Evolutionary conservation across 345 rosid genomes (phyloP).

Genomic region (Trapa incisa): DNA sequence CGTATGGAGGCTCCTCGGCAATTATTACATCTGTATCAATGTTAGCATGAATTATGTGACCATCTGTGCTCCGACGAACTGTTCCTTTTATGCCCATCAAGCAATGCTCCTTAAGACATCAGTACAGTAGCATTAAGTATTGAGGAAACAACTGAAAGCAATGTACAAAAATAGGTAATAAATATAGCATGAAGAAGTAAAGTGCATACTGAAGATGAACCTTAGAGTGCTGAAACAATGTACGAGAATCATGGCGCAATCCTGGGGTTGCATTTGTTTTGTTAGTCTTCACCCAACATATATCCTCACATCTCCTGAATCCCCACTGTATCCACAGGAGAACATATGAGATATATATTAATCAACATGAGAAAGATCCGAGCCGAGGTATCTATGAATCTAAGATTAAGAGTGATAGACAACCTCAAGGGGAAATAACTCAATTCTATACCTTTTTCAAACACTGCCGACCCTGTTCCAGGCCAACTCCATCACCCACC

Average conservation of each 20-base stretch:
- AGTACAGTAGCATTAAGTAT: slow-evolving; percentile 7
- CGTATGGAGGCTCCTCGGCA: slow-evolving; percentile 95
- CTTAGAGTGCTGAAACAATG: slow-evolving; percentile 97
- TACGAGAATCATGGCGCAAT: slow-evolving; percentile 85
- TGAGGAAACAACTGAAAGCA: neutral
- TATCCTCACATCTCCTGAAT: slow-evolving; percentile 94
- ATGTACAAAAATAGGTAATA: neutral
- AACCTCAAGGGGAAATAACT: neutral
- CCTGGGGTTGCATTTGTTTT: slow-evolving; percentile 87
- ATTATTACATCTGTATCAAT: slow-evolving; percentile 96
- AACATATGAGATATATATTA: neutral
- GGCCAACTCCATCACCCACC: slow-evolving; percentile 98
- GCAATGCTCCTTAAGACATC: slow-evolving; percentile 72
- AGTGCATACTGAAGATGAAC: slow-evolving; percentile 23
- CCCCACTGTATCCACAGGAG: slow-evolving; percentile 60
- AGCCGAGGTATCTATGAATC: neutral
- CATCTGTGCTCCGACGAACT: slow-evolving; percentile 95
- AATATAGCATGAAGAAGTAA: slow-evolving; percentile 2
- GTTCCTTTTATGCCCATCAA: slow-evolving; percentile 99
- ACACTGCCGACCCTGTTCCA: slow-evolving; percentile 97
- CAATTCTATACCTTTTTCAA: slow-evolving; percentile 58
- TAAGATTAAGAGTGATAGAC: neutral
- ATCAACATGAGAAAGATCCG: neutral
- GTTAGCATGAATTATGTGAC: slow-evolving; percentile 97
- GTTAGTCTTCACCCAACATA: slow-evolving; percentile 99